Evolutionary conservation across 2,329 filamentous ascomycete genomes (phyloP), one percentile per base, ranked within the genome.

Genomic region (Verticillium alfalfae): DNA sequence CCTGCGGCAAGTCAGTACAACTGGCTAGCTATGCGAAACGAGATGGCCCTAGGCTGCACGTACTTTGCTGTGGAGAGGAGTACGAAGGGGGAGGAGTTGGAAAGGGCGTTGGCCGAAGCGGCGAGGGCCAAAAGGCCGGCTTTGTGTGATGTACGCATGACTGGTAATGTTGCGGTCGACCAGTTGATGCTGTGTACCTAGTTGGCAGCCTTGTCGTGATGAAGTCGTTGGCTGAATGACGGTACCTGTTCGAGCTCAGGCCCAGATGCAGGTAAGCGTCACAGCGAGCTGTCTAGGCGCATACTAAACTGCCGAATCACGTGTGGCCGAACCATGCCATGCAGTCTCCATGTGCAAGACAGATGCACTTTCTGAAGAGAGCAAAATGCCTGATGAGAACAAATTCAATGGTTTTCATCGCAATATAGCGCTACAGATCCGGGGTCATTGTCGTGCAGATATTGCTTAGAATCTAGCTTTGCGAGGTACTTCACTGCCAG

Each of bases 51-150:
- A 64, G 18, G 45, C n/a, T 15, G 10, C 60, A 71, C 88, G 70
- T 88, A 97, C 93, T 88, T 81, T 65, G 89, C 84, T 56, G 89
- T 94, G 37, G 94, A 97, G 74, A 96, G 89, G 67, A 97, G 79
- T 72, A 97, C 84, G 76, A 97, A 95, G 18, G 95, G 94, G 60
- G 92, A 93, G 2, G 93, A 92, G 76, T 97, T 89, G 65, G 86
- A 87, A 74, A 97, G 95, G 34, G 92, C 93, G 64, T 86, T 79
- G 55, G 83, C 87, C 31, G 82, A 81, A 63, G 84, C 81, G 67
- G 84, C 81, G 69, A 85, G 75, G 66, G 82, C 82, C 70, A 85
- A 75, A 58, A 84, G 71, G 67, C 81, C 74, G 63, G 79, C 75
- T 70, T 82, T 70, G 71, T 77, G 72, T 61, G 81, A 82, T 70